Percentiles rank a stretch among this genome's conserved stretches.
These are phyloP conservation scores for Saprolegnia parasitica DNA, from an alignment of 352 stramenopile genomes.

Conservation along the genomic window DNA sequence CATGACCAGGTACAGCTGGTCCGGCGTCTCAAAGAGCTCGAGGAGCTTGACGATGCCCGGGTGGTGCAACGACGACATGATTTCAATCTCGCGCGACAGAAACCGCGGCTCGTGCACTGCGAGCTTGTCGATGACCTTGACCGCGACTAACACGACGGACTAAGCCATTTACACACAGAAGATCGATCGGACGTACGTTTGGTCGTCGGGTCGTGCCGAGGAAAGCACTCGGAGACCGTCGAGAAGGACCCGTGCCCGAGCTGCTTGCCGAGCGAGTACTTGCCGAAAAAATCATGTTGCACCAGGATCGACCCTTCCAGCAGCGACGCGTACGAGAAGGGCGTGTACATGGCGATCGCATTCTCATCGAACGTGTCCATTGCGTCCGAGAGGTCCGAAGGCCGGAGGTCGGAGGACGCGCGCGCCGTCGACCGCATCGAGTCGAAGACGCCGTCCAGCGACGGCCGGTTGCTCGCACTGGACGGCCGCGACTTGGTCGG, in stretches of 20 bases:
- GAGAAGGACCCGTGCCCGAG: slow-evolving; percentile 76
- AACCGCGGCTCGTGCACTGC: slow-evolving; percentile 79
- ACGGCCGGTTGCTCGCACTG: slow-evolving; percentile 1
- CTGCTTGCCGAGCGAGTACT: slow-evolving; percentile 48
- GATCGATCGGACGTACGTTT: slow-evolving; percentile 32
- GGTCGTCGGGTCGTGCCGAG: slow-evolving; percentile 24
- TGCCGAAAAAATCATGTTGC: slow-evolving; percentile 47
- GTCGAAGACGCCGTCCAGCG: slow-evolving; percentile 4
- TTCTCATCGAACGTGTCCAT: slow-evolving; percentile 19
- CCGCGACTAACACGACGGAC: too few species aligned
- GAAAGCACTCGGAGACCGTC: slow-evolving; percentile 60
- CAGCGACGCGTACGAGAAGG: slow-evolving; percentile 62
- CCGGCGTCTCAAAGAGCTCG: slow-evolving; percentile 71
- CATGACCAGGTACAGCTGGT: slow-evolving; percentile 76
- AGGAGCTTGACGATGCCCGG: slow-evolving; percentile 71
- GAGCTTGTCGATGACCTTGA: slow-evolving; percentile 83
- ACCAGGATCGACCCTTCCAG: slow-evolving; percentile 59
- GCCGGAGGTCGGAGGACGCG: slow-evolving; percentile 7
- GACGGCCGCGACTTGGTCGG: neutral
- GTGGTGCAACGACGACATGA: slow-evolving; percentile 71
- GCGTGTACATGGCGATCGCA: slow-evolving; percentile 26
- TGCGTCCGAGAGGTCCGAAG: slow-evolving; percentile 6
- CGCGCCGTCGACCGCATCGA: slow-evolving; percentile 3
- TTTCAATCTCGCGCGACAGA: slow-evolving; percentile 81
- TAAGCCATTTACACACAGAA: too few species aligned